Evolutionary conservation across 768 basidiomycete species (phyloP), one percentile per base, ranked within the genome.

Genomic region (Inosperma sp.): DNA sequence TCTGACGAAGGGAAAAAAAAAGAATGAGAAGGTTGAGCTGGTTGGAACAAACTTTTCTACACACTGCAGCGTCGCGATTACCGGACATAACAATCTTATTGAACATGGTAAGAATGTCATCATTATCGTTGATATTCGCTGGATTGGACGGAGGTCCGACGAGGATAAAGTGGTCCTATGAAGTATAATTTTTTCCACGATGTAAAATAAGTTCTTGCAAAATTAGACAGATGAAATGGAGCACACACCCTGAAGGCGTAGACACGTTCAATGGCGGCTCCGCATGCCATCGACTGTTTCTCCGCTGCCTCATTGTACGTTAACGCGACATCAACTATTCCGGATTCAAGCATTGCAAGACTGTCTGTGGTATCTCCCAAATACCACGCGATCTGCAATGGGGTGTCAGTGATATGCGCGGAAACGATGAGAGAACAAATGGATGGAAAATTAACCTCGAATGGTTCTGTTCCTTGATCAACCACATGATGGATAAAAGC

Each of bases 261-360:
- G 7, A 64, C 64, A 4, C 69, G 62, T 33, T 65, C 49, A 2
- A 64, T 59, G 1, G 75, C 72, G 12, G 54, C 50, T 1, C 68
- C 66, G n/a, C 56, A 56, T 5, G 62, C 56, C 12, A 71, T 27
- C 0, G 67, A 57, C 30, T 73, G 68, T 7, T 51, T 30, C 61
- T 81, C 80, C 0, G 80, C 78, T 30, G 77, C 77, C 17, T 67
- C 66, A 37, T 78, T 78, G 47, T 81, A 80, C 2, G 78, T 80
- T 25, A 81, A 67, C 0, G 77, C 78, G 22, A 80, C 53, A 55
- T 80, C 79, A 3, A 78, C 73, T 3, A 62, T 58, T 12, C 74
- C 75, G 3, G 66, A 62, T 0, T 68, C 66, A 12, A 81, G 64
- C 39, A 66, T 69, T 0, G 62, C 63, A 1, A 81, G 63, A 51